These are phyloP conservation scores for Vigna reflexopilosa DNA, from an alignment of 306 rosid genomes.

Conservation along the genomic window DNA sequence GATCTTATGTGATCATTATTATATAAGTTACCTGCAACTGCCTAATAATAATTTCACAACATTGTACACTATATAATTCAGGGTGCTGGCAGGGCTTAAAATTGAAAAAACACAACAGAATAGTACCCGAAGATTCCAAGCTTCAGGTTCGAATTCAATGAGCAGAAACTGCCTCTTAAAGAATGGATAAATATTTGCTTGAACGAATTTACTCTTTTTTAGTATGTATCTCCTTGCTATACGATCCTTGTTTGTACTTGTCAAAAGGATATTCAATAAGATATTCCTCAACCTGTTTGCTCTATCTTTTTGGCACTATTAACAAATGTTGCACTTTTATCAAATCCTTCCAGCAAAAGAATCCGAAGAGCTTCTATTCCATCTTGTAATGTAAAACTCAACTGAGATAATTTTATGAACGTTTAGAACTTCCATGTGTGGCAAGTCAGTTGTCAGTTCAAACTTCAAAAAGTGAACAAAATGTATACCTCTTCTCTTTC, in stretches of 20 bases:
- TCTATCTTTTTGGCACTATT: conserved; percentile 54
- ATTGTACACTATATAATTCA: conserved; percentile 7
- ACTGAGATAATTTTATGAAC: conserved; percentile 56
- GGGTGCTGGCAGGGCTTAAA: conserved; percentile 35
- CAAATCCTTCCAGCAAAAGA: conserved; percentile 82
- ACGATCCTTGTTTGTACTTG: conserved; percentile 26
- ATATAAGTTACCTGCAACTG: background rate
- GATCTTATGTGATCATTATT: conserved; percentile 5
- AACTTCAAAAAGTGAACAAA: background rate
- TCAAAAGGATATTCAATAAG: conserved; percentile 34
- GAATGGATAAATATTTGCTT: conserved; percentile 39
- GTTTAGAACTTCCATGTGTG: conserved; percentile 35
- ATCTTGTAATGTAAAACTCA: conserved; percentile 72
- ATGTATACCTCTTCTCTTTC: conserved; percentile 76
- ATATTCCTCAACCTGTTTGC: conserved; percentile 45
- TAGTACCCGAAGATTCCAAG: conserved; percentile 22
- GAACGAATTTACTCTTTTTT: conserved; percentile 33
- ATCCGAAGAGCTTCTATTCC: conserved; percentile 79
- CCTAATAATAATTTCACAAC: conserved; percentile 21
- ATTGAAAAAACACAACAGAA: conserved; percentile 20
- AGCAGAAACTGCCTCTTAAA: conserved; percentile 41
- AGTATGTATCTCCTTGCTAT: conserved; percentile 35
- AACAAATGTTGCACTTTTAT: conserved; percentile 70
- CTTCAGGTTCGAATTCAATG: conserved; percentile 29
- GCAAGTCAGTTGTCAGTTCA: conserved; percentile 10